phyloP scores from a whole-genome alignment of 148 eudicot species.

The Vaccinium myrtillus region DNA sequence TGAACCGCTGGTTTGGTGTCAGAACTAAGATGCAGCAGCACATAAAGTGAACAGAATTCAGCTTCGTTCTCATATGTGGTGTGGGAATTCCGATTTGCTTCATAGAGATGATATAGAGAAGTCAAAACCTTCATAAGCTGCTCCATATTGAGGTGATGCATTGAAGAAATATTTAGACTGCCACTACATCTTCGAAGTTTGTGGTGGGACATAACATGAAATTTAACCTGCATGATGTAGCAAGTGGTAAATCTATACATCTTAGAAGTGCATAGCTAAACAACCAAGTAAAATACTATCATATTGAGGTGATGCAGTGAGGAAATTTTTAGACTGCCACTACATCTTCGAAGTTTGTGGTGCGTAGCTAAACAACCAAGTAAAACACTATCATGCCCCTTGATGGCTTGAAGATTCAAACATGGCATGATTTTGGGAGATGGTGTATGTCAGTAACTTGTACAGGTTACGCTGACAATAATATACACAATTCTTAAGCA shows the following conservation, averaged over 20 bases:
- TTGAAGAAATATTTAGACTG: constrained; percentile 46
- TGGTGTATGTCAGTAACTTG: neutral
- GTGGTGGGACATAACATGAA: constrained; percentile 75
- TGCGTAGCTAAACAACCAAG: neutral
- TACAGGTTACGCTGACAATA: neutral
- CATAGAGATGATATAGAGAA: constrained; percentile 67
- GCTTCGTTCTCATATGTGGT: constrained; percentile 56
- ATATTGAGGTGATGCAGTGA: constrained; percentile 67
- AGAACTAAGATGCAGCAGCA: constrained; percentile 78
- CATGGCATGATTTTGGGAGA: neutral
- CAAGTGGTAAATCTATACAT: neutral
- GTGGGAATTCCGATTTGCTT: constrained; percentile 49
- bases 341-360: constrained; percentile 62
- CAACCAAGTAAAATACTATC: neutral
- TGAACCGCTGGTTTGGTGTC: constrained; percentile 51
- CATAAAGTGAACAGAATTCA: constrained; percentile 74
- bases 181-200: constrained; percentile 57
- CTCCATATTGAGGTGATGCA: constrained; percentile 73
- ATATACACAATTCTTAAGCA: neutral
- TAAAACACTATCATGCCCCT: neutral
- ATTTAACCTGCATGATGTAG: constrained; percentile 52
- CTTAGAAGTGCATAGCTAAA: neutral
- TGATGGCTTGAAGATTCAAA: neutral
- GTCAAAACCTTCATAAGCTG: constrained; percentile 79
- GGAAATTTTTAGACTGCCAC: constrained; percentile 38